These are phyloP conservation scores for Metschnikowia bowlesiae DNA, from an alignment of 805 yeast genomes.

Conservation along the genomic window DNA sequence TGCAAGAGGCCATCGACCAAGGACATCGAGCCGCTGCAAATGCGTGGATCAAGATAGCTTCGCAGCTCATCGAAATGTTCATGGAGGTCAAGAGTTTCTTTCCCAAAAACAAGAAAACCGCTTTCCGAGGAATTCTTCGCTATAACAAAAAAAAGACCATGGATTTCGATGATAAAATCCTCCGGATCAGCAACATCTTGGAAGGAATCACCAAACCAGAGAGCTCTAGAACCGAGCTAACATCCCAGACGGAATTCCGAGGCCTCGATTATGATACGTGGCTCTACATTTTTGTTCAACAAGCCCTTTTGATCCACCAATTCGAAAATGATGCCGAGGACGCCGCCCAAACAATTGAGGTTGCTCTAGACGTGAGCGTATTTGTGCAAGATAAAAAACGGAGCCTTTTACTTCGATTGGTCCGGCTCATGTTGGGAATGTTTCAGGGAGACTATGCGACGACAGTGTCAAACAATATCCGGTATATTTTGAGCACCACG, in stretches of 20 bases:
- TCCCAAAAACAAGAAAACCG: constrained; percentile 66
- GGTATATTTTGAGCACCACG: constrained; percentile 59
- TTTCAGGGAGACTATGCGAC: constrained; percentile 47
- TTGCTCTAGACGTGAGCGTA: constrained; percentile 74
- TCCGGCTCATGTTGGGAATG: constrained; percentile 58
- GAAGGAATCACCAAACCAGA: constrained; percentile 46
- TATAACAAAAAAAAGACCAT: constrained; percentile 58
- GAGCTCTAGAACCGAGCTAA: constrained; percentile 30
- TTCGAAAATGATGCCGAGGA: constrained; percentile 60
- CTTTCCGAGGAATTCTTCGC: constrained; percentile 62
- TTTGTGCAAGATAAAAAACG: constrained; percentile 63
- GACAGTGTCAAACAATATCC: constrained; percentile 49
- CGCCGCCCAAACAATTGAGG: constrained; percentile 52
- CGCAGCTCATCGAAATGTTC: constrained; percentile 79
- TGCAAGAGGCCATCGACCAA: constrained; percentile 32
- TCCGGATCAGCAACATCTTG: constrained; percentile 60
- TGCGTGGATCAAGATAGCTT: constrained; percentile 81
- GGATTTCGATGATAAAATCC: constrained; percentile 69
- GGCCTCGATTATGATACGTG: constrained; percentile 76
- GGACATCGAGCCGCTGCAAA: constrained; percentile 56
- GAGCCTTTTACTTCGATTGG: constrained; percentile 56
- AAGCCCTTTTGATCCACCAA: constrained; percentile 62
- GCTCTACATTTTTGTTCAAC: constrained; percentile 81
- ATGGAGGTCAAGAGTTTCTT: constrained; percentile 74
- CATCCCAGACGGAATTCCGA: constrained; percentile 59